Conservation (phyloP, 106 monocot species). For the Dendrobium catenatum region DNA sequence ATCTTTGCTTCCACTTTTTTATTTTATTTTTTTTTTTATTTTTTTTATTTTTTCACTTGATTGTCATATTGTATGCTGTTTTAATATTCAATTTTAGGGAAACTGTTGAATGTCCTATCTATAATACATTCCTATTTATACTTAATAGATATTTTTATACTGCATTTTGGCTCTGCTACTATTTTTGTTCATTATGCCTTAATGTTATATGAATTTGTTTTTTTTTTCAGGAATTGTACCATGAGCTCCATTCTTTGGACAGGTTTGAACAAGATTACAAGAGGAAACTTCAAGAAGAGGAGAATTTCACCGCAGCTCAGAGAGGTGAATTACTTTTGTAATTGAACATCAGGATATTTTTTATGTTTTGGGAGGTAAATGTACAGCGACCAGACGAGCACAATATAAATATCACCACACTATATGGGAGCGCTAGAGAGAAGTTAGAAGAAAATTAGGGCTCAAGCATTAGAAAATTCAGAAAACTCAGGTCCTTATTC, state of each 20-base stretch:
- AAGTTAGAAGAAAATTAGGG: no score
- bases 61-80: neutral
- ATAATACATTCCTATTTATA: neutral
- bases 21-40: no score
- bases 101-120: neutral
- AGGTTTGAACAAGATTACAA: conserved; percentile 92
- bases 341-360: conserved; percentile 2
- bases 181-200: neutral
- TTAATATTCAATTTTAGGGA: neutral
- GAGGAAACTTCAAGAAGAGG: conserved; percentile 84
- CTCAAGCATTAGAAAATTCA: no score
- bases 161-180: neutral
- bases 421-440: no score
- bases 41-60: neutral
- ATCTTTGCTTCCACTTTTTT: neutral
- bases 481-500: no score
- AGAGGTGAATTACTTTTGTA: conserved; percentile 42
- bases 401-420: no score
- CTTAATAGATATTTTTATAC: neutral
- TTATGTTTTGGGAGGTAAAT: neutral
- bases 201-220: neutral
- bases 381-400: no score
- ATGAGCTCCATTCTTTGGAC: conserved; percentile 94
- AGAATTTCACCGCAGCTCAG: conserved; percentile 45
- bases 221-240: conserved; percentile 77